Conservation (phyloP, 306 rosid genomes). For the Cicer bijugum region DNA sequence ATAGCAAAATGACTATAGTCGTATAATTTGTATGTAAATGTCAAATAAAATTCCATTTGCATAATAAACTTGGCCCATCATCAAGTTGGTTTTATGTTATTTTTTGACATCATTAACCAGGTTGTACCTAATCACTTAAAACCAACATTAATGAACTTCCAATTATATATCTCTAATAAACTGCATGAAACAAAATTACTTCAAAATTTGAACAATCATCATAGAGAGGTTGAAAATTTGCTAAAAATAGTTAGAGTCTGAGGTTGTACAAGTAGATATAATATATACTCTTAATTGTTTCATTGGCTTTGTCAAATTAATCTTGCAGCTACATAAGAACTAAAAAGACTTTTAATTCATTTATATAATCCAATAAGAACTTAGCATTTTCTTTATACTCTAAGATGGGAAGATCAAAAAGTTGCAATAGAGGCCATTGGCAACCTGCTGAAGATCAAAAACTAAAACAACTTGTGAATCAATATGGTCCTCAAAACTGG, state of each 20-base stretch:
- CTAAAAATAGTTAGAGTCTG: background rate
- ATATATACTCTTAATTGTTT: too few relatives aligned
- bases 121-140: constrained; percentile 31
- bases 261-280: background rate
- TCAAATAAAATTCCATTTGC: background rate
- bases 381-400: background rate
- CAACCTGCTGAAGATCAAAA: constrained; percentile 60
- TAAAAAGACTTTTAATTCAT: background rate
- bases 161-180: constrained; percentile 36
- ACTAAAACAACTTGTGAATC: constrained; percentile 55
- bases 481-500: constrained; percentile 67
- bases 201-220: constrained; percentile 33
- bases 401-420: constrained; percentile 47
- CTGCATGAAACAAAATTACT: constrained; percentile 50
- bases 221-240: background rate
- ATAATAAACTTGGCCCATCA: background rate
- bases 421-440: constrained; percentile 68
- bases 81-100: constrained; percentile 39
- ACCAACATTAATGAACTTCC: constrained; percentile 44
- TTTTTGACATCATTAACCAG: constrained; percentile 39
- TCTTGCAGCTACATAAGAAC: background rate
- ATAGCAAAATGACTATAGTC: background rate
- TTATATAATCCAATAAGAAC: background rate
- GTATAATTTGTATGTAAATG: background rate
- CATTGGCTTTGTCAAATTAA: background rate